Evolutionary conservation across 1,284 basidiomycete species (phyloP), one percentile per base, ranked within the genome.

Genomic region (Taiwanofungus camphoratus): DNA sequence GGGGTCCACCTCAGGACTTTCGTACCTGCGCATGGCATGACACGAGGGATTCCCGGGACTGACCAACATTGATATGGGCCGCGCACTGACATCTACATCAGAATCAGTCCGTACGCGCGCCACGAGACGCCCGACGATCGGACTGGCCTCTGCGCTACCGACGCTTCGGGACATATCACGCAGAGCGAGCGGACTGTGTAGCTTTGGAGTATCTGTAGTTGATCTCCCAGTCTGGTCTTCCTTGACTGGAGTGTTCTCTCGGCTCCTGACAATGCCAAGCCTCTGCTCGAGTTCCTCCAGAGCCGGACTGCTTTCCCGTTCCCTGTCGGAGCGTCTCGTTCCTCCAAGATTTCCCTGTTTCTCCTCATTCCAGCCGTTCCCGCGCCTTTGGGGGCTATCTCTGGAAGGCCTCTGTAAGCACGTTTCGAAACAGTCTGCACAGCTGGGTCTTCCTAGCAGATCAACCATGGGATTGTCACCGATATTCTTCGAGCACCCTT

Each of bases 401-500:
- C 44, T 50, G 4, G 46, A 33, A 0, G 62, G 56, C 21, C 78
- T 70, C 49, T 73, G 77, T 32, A 87, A 66, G 54, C 82, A 87
- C 21, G 61, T 77, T 45, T 86, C 87, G 52, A 89, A 89, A 53
- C 87, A 90, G 35, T 82, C 79, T 9, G 71, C 66, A 52, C 87
- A 90, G 38, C 79, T 84, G 5, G 87, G 87, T 30, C 76, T 72
- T 12, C 87, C 87, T 12, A 87, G 65, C n/a, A 90, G 64, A 61
- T 90, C 87, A 19, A 89, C 80, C 76, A 87, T 80, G 0, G 87
- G 87, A 4, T 66, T 66, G 50, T 82, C 73, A 11, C 83, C 80
- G 23, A 90, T 80, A 50, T 79, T 74, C 63, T 76, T 83, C 57
- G 68, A 73, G 56, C 87, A 90, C 3, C 77, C 80, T 16, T 74